Conservation (phyloP, 1,284 basidiomycete genomes). For the Cryptococcus sp. region DNA sequence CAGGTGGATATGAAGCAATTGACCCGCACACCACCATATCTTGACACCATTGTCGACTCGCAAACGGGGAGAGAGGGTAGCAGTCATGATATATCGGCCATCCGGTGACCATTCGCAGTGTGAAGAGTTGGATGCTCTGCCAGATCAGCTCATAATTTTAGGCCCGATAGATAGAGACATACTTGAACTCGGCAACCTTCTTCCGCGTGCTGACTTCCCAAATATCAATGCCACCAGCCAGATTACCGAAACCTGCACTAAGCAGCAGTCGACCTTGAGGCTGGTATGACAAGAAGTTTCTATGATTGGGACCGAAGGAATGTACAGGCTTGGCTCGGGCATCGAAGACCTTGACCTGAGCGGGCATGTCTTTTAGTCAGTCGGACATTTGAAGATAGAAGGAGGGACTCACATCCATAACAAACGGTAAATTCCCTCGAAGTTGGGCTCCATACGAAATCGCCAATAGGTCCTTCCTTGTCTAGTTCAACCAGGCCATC, state of each 20-base stretch:
- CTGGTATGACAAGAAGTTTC: constrained; percentile 92
- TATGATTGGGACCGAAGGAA: constrained; percentile 83
- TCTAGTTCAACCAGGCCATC: constrained; percentile 89
- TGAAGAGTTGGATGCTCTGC: constrained; percentile 84
- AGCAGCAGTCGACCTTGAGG: constrained; percentile 85
- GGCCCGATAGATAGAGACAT: constrained; percentile 4
- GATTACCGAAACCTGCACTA: constrained; percentile 92
- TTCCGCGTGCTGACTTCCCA: constrained; percentile 81
- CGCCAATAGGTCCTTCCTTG: constrained; percentile 96
- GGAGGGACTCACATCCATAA: constrained; percentile 74
- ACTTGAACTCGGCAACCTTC: constrained; percentile 71
- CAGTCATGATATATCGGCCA: constrained; percentile 87
- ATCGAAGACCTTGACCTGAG: constrained; percentile 87
- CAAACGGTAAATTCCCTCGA: constrained; percentile 94
- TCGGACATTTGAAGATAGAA: background rate
- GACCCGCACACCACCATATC: constrained; percentile 88
- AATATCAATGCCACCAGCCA: constrained; percentile 88
- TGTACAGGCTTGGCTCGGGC: constrained; percentile 81
- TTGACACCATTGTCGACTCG: constrained; percentile 97
- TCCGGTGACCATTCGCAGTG: constrained; percentile 94
- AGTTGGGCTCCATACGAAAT: constrained; percentile 96
- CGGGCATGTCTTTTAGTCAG: constrained; percentile 73
- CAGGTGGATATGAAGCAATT: constrained; percentile 76
- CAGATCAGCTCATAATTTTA: background rate
- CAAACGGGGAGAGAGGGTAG: constrained; percentile 86